Conservation (phyloP, 352 stramenopile genomes). For the Hyaloperonospora brassicae region DNA sequence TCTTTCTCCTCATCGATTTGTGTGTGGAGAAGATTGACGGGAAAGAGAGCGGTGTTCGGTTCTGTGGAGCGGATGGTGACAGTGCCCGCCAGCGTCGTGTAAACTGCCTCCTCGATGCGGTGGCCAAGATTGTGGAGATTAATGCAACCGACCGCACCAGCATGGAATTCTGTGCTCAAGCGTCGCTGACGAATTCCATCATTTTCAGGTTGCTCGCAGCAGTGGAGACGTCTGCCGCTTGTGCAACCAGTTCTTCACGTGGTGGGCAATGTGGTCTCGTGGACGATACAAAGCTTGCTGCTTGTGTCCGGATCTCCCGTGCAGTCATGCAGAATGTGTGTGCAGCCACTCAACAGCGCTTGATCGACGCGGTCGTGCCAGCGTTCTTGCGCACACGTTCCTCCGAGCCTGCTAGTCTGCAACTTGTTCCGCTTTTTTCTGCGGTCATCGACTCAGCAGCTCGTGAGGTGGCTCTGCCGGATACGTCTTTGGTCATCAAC, state of each 20-base stretch:
- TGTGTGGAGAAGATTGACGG: constrained; percentile 30
- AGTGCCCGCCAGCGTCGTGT: constrained; percentile 31
- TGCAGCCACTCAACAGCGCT: constrained; percentile 45
- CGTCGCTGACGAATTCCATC: constrained; percentile 34
- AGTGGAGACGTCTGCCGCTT: constrained; percentile 47
- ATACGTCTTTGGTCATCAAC: constrained; percentile 67
- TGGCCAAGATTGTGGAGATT: constrained; percentile 75
- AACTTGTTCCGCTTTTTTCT: constrained; percentile 68
- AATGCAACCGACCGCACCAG: constrained; percentile 59
- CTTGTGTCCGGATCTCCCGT: constrained; percentile 57
- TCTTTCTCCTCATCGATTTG: constrained; percentile 61
- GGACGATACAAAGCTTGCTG: constrained; percentile 33
- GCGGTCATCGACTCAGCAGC: constrained; percentile 74
- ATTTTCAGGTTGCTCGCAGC: constrained; percentile 59
- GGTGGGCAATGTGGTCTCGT: constrained; percentile 18
- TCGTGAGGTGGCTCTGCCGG: constrained; percentile 43
- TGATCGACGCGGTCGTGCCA: constrained; percentile 50
- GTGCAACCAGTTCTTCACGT: constrained; percentile 21
- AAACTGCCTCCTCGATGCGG: constrained; percentile 48
- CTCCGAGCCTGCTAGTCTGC: constrained; percentile 30
- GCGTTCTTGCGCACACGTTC: constrained; percentile 49
- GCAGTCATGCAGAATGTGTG: constrained; percentile 75
- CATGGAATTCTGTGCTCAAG: constrained; percentile 76
- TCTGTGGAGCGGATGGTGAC: constrained; percentile 30
- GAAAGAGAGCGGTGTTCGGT: constrained; percentile 19